Base-by-base conservation (phyloP, 257 asterid genomes). In the Osmanthus fragrans region DNA sequence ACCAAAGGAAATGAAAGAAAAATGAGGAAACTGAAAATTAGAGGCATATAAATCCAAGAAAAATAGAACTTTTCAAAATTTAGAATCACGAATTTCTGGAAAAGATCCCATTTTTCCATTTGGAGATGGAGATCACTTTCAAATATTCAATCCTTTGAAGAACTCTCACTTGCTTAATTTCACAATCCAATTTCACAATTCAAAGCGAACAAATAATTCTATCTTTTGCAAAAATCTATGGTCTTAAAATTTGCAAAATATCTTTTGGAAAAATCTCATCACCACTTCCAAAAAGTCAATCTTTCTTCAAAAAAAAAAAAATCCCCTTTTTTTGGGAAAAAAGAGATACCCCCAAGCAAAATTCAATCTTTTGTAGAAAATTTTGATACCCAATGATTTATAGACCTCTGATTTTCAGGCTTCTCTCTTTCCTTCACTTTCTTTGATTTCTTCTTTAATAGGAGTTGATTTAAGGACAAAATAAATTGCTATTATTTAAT, bases 51-150 rank as follows among this genome's bases (percentile, higher is more conserved):
- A 7, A 36, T 36, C 10, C 0, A 7, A 36, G 40, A 36, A 36
- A 36, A 7, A 36, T 36, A 36, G 0, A 36, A 36, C 10, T 36
- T 36, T 36, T 36, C 40, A 6, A 1, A 36, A 36, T 36, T 36
- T 8, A 1, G 40, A 36, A 36, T 36, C 40, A 36, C 8, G 2
- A 36, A 36, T 36, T 36, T 36, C 2, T 7, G 8, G 1, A 7
- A 7, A 36, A 36, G 2, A 2, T 93, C 89, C 12, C 74, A 70
- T 69, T 89, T 79, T 72, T 79, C 91, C 97, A 91, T 89, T 72
- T 51, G 19, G 76, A 71, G 73, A 70, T n/a, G n/a, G n/a, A n/a
- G n/a, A n/a, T 54, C 77, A 76, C 80, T 73, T 73, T 19, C 7
- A 54, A 54, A 54, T 54, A 58, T 58, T 32, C 30, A 58, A 19